Evolutionary conservation across 1,139 yeast genomes (phyloP).

Genomic region (Pneumocystis oryctolagi): DNA sequence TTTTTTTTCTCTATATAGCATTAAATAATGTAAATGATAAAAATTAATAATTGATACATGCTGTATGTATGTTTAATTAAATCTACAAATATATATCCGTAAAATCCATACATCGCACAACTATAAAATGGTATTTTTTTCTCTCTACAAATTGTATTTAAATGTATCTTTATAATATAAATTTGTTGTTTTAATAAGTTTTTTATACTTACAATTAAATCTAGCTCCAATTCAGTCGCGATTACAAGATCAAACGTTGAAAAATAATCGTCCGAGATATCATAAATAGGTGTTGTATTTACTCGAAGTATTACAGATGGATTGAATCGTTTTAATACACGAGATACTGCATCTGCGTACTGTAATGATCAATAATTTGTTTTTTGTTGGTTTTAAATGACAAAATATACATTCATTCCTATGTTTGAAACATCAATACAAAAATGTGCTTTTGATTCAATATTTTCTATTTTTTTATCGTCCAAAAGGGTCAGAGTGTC

Average conservation of each 20-base stretch:
- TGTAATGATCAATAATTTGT: slow-evolving; percentile 2
- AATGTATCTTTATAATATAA: slow-evolving; percentile 19
- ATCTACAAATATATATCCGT: slow-evolving; percentile 71
- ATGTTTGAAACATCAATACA: slow-evolving; percentile 42
- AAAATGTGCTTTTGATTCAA: slow-evolving; percentile 66
- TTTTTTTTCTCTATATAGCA: not conserved
- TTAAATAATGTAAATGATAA: not conserved
- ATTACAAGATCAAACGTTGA: slow-evolving; percentile 55
- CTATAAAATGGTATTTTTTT: slow-evolving; percentile 51
- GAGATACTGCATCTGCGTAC: slow-evolving; percentile 42
- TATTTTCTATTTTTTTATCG: slow-evolving; percentile 36
- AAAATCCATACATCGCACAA: slow-evolving; percentile 61
- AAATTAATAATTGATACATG: not conserved
- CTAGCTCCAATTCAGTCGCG: slow-evolving; percentile 48
- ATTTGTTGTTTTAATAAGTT: not conserved
- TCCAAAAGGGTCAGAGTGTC: slow-evolving; percentile 66
- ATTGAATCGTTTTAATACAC: slow-evolving; percentile 54
- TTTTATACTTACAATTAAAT: slow-evolving; percentile 21
- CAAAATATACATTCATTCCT: slow-evolving; percentile 20
- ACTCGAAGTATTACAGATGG: slow-evolving; percentile 46
- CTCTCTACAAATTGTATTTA: slow-evolving; percentile 41
- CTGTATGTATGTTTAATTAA: slow-evolving; percentile 47
- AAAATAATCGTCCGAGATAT: slow-evolving; percentile 32
- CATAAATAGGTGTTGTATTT: slow-evolving; percentile 27
- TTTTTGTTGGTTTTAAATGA: not conserved